These are phyloP conservation scores for Tuber borchii DNA, from an alignment of 495 filamentous ascomycete species.

Conservation along the genomic window DNA sequence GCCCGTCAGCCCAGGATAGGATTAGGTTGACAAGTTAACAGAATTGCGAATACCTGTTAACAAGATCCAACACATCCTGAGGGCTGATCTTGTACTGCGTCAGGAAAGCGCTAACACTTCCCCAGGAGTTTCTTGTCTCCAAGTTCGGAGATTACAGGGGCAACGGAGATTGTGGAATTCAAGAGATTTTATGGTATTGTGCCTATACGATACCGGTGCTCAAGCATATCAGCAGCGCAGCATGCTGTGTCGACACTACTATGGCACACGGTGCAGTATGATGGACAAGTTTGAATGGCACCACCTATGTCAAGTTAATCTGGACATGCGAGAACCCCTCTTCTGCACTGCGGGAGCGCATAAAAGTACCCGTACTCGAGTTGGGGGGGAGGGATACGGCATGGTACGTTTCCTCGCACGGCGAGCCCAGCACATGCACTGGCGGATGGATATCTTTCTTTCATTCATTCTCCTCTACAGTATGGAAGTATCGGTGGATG, in stretches of 20 bases:
- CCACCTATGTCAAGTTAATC: neutral
- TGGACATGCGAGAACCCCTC: neutral
- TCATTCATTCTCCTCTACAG: neutral
- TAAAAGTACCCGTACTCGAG: neutral
- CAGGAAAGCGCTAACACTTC: neutral
- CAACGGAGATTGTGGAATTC: neutral
- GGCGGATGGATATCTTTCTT: neutral
- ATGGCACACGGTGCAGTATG: neutral
- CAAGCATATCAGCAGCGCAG: neutral
- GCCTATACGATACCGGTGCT: too few species aligned
- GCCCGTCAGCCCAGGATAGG: neutral
- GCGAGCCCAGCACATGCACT: neutral
- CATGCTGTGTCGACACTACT: neutral
- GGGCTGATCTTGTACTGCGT: neutral
- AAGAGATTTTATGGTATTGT: neutral
- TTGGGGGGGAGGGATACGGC: neutral
- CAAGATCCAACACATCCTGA: neutral
- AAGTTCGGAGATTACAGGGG: neutral
- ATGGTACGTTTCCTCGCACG: neutral
- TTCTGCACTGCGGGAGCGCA: neutral
- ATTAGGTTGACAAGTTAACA: neutral
- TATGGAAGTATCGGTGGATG: neutral
- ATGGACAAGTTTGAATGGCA: neutral
- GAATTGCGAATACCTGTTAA: neutral
- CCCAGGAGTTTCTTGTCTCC: neutral